Evolutionary conservation across 176 grass and related monocot genomes (phyloP).

Genomic region (Oryza australiensis): DNA sequence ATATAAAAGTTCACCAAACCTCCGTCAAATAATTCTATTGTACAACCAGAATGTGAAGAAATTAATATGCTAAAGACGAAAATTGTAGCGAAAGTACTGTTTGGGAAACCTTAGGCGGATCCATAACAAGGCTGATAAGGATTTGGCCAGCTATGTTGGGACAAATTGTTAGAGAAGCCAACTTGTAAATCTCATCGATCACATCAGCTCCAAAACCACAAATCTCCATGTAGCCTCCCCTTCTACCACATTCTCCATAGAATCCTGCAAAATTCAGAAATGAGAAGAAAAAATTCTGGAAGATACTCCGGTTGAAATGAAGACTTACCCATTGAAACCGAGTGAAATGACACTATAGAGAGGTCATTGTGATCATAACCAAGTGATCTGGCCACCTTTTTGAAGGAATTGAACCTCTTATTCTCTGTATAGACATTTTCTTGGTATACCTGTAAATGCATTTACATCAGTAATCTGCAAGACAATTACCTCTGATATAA

Average conservation of each 20-base stretch:
- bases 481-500: neutral
- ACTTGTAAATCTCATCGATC: conserved; percentile 63
- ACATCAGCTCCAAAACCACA: conserved; percentile 58
- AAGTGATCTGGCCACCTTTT: conserved; percentile 68
- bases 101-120: conserved; percentile 61
- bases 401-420: conserved; percentile 72
- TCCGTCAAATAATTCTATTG: neutral
- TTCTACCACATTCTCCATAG: conserved; percentile 79
- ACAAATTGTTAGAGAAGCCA: conserved; percentile 78
- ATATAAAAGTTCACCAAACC: neutral
- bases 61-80: neutral
- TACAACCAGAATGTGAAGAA: neutral
- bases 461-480: neutral
- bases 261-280: conserved; percentile 48
- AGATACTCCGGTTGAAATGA: neutral
- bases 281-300: neutral
- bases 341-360: conserved; percentile 60
- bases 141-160: conserved; percentile 81
- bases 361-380: conserved; percentile 47
- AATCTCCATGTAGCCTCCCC: conserved; percentile 86
- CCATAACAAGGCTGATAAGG: conserved; percentile 71
- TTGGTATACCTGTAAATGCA: conserved; percentile 60
- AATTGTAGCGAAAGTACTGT: neutral
- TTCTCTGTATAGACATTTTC: conserved; percentile 63
- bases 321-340: conserved; percentile 65